Base-by-base conservation (phyloP, 2,329 filamentous ascomycete species). In the Phialophora verrucosa region DNA sequence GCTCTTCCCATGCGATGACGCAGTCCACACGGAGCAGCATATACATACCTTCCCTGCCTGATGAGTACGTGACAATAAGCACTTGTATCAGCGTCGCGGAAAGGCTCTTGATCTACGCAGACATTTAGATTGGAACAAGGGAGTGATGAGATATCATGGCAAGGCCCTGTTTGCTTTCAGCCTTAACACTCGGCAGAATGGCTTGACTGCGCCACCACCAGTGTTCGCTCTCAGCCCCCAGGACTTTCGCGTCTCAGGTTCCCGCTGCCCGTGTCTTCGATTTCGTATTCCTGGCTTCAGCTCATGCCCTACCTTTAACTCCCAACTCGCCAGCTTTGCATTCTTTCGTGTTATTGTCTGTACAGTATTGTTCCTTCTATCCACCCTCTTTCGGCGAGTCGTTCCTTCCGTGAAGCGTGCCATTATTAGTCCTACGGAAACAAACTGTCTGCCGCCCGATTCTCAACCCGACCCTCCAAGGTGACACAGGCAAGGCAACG, bases 401-500 rank as follows among this genome's bases (percentile, higher is more conserved):
- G 17, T 42, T 27, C 29, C 47, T 62, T 59, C 38, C 31, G 14
- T 38, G 23, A 50, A 10, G 38, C 11, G n/a, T 42, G 25, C 17
- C 20, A 25, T 42, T 29, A 51, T 47, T 61, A 50, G 59, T 27
- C 42, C 57, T 59, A 31, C 47, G 49, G 51, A 42, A n/a, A 50
- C 44, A 23, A 44, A 42, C 59, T 25, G 31, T 47, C 57, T 59
- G 57, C 17, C 57, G 14, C 38, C 38, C 6, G 38, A n/a, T 27
- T 32, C 25, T 23, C 27, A 23, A 11, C 17, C 38, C 5, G 6
- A n/a, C 27, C 25, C 14, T 42, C 20, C 12, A 61, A 20, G 25
- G 47, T 53, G 14, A 61, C 59, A 61, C 44, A 50, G 31, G n/a
- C 59, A 27, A 61, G 59, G 29, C 59, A 53, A 61, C n/a, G 29